phyloP scores from a whole-genome alignment of 106 monocot species.

The Allium cepa region DNA sequence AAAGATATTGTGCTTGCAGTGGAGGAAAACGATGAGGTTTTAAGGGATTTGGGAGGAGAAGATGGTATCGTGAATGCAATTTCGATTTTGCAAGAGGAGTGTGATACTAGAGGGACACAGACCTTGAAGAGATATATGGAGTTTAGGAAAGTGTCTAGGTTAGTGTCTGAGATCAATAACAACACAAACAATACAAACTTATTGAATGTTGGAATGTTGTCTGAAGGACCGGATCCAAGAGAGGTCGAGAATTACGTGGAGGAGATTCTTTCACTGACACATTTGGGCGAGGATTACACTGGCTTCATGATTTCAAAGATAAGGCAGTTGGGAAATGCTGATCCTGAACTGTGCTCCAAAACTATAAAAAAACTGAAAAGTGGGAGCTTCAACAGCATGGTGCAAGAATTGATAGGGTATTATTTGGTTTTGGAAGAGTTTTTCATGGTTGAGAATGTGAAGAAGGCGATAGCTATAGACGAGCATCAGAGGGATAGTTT shows the following conservation, averaged over 20 bases:
- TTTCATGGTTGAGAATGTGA: constrained; percentile 99
- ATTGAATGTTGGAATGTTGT: constrained; percentile 26
- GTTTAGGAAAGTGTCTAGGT: constrained; percentile 37
- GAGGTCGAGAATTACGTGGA: constrained; percentile 82
- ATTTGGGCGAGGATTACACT: constrained; percentile 90
- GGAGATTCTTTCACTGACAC: constrained; percentile 75
- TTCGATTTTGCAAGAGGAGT: constrained; percentile 91
- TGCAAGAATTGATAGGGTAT: constrained; percentile 91
- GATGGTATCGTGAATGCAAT: constrained; percentile 86
- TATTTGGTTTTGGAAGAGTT: constrained; percentile 96
- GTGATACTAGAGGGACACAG: constrained; percentile 78
- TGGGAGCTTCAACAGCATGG: constrained; percentile 65
- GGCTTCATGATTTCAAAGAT: constrained; percentile 96
- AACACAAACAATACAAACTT: constrained; percentile 58
- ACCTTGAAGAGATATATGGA: constrained; percentile 84
- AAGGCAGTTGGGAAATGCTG: constrained; percentile 45
- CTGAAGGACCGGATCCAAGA: constrained; percentile 83
- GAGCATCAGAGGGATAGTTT: constrained; percentile 67
- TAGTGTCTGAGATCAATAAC: constrained; percentile 82
- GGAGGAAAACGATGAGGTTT: constrained; percentile 80
- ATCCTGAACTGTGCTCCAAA: constrained; percentile 61
- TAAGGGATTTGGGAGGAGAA: constrained; percentile 76
- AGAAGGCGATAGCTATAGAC: constrained; percentile 89
- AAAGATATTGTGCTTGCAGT: constrained; percentile 96
- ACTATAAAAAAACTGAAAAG: constrained; percentile 63